Evolutionary conservation across 345 rosid genomes (phyloP).

Genomic region (Aurinia saxatilis): DNA sequence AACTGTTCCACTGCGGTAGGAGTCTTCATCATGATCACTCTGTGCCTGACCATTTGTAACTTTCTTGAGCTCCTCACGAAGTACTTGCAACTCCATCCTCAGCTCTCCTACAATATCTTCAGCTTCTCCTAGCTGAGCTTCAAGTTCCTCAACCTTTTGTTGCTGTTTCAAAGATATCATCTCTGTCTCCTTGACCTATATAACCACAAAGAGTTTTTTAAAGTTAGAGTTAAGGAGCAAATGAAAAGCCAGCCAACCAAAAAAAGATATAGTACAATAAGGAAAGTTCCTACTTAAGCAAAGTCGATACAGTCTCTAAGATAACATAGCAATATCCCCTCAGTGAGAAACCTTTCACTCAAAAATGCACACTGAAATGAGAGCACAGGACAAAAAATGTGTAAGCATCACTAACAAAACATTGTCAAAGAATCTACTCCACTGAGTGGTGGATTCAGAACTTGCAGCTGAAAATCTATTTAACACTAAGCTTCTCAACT

Average conservation of each 20-base stretch:
- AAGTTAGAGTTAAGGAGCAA: neutral
- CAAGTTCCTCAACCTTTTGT: slow-evolving; percentile 70
- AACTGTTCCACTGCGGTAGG: slow-evolving; percentile 18
- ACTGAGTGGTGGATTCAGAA: neutral
- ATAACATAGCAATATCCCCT: neutral
- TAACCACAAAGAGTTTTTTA: neutral
- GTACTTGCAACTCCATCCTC: slow-evolving; percentile 58
- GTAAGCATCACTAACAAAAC: neutral
- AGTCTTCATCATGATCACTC: neutral
- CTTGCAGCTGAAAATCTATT: neutral
- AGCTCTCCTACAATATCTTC: slow-evolving; percentile 81
- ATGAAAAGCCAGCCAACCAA: slow-evolving; percentile 2
- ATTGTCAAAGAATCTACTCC: neutral
- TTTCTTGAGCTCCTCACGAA: slow-evolving; percentile 56
- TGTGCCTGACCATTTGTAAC: slow-evolving; percentile 18
- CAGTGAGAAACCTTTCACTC: neutral
- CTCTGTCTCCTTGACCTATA: slow-evolving; percentile 69
- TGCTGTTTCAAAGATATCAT: slow-evolving; percentile 40
- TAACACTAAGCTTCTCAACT: neutral
- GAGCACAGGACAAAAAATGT: neutral
- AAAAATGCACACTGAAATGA: neutral
- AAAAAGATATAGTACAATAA: neutral
- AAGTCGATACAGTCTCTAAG: neutral
- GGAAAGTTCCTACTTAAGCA: neutral
- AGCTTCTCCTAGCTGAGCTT: slow-evolving; percentile 87